Evolutionary conservation across 352 stramenopile genomes (phyloP).

Genomic region (Phytophthora gonapodyides): DNA sequence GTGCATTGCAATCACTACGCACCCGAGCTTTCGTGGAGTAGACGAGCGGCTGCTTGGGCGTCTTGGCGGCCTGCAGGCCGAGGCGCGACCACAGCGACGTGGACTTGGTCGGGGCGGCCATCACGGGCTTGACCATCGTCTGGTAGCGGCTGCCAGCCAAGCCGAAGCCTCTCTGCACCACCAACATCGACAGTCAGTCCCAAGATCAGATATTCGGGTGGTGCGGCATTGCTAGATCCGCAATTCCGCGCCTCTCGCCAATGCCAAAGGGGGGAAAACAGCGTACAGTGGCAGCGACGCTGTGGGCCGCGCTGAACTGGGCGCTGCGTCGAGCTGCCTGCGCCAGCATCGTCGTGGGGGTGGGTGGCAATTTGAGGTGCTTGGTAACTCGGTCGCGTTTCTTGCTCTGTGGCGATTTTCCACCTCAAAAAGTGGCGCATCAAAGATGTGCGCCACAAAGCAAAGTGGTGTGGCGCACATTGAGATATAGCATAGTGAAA

Average conservation of each 20-base stretch:
- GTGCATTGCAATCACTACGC: constrained; percentile 31
- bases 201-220: constrained; percentile 23
- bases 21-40: constrained; percentile 80
- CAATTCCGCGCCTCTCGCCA: not conserved
- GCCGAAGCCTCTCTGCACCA: constrained; percentile 32
- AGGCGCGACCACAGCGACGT: constrained; percentile 47
- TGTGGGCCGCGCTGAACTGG: constrained; percentile 23
- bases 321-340: constrained; percentile 42
- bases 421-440: constrained; percentile 33
- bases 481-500: constrained; percentile 12
- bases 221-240: constrained; percentile 1
- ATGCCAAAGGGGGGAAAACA: not conserved
- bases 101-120: constrained; percentile 35
- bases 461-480: not conserved
- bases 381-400: constrained; percentile 19
- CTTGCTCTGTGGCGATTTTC: constrained; percentile 28
- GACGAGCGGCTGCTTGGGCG: constrained; percentile 49
- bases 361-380: constrained; percentile 5
- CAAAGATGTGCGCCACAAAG: constrained; percentile 36
- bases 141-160: constrained; percentile 55
- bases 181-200: constrained; percentile 7
- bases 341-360: constrained; percentile 41
- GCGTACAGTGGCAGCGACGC: constrained; percentile 27
- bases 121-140: constrained; percentile 54
- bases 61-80: constrained; percentile 28